phyloP scores from a whole-genome alignment of 306 rosid genomes.

The Argentina anserina region DNA sequence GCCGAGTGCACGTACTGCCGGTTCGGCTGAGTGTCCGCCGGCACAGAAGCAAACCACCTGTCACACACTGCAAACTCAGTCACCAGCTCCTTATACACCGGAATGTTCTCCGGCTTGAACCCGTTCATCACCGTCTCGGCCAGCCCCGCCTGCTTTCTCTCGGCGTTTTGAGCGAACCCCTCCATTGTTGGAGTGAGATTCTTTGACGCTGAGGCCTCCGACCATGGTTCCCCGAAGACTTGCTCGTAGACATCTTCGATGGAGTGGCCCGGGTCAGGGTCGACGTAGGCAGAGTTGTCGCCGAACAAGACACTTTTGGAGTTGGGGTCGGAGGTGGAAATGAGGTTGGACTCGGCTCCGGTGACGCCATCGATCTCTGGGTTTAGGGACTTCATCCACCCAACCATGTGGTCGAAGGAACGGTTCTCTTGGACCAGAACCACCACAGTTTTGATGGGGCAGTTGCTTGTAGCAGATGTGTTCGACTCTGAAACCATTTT shows the following conservation, averaged over 20 bases:
- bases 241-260: conserved; percentile 76
- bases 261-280: conserved; percentile 79
- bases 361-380: conserved; percentile 64
- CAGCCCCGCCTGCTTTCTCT: conserved; percentile 28
- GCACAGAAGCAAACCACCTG: conserved; percentile 76
- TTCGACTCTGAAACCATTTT: conserved; percentile 21
- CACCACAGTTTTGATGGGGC: conserved; percentile 70
- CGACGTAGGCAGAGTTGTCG: conserved; percentile 46
- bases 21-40: conserved; percentile 77
- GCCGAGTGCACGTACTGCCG: conserved; percentile 76
- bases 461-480: background rate
- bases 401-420: conserved; percentile 84
- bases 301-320: conserved; percentile 35
- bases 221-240: conserved; percentile 71
- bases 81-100: conserved; percentile 50
- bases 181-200: conserved; percentile 45
- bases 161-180: conserved; percentile 68
- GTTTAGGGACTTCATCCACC: conserved; percentile 78
- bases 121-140: conserved; percentile 68
- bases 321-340: conserved; percentile 43
- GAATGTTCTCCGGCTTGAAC: conserved; percentile 47
- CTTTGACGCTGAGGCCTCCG: conserved; percentile 41
- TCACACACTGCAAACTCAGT: conserved; percentile 72
- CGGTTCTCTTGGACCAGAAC: conserved; percentile 91
- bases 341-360: conserved; percentile 45